Conservation (phyloP, 805 yeast genomes). For the Wickerhamomyces ciferrii region DNA sequence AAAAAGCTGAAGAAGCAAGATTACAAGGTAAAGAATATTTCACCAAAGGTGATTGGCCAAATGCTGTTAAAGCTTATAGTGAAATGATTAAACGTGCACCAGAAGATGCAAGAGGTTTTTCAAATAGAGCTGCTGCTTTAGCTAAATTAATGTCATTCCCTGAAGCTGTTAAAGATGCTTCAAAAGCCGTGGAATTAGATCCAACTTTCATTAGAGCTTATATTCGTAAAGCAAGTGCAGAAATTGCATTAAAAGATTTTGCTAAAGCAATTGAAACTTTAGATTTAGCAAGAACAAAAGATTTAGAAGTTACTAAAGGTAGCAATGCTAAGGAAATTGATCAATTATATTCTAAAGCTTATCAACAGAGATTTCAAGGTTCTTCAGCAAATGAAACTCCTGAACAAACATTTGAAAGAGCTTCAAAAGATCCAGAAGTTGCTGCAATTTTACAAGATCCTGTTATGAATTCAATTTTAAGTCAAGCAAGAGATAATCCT, state of each 20-base stretch:
- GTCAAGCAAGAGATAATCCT: constrained; percentile 92
- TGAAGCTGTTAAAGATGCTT: constrained; percentile 91
- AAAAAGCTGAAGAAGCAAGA: constrained; percentile 92
- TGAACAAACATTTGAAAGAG: constrained; percentile 90
- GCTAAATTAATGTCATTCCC: constrained; percentile 96
- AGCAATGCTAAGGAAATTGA: constrained; percentile 72
- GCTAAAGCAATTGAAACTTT: constrained; percentile 78
- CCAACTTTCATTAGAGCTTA: constrained; percentile 91
- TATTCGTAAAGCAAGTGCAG: constrained; percentile 94
- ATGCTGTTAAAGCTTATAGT: constrained; percentile 87
- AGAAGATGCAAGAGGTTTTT: constrained; percentile 91
- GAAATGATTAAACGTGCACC: constrained; percentile 99
- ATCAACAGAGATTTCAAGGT: constrained; percentile 73
- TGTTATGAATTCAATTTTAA: constrained; percentile 90
- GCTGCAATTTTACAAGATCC: constrained; percentile 87
- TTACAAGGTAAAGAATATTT: constrained; percentile 85
- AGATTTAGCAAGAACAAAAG: constrained; percentile 71
- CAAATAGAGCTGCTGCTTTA: constrained; percentile 96
- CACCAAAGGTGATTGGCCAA: constrained; percentile 93
- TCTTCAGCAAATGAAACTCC: constrained; percentile 75
- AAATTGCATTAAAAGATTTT: constrained; percentile 85
- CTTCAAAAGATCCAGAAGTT: constrained; percentile 90
- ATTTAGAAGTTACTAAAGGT: constrained; percentile 56
- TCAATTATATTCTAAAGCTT: constrained; percentile 71
- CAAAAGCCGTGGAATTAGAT: constrained; percentile 81